Conservation (phyloP, 1,284 basidiomycete genomes). For the Cutaneotrichosporon sp. region DNA sequence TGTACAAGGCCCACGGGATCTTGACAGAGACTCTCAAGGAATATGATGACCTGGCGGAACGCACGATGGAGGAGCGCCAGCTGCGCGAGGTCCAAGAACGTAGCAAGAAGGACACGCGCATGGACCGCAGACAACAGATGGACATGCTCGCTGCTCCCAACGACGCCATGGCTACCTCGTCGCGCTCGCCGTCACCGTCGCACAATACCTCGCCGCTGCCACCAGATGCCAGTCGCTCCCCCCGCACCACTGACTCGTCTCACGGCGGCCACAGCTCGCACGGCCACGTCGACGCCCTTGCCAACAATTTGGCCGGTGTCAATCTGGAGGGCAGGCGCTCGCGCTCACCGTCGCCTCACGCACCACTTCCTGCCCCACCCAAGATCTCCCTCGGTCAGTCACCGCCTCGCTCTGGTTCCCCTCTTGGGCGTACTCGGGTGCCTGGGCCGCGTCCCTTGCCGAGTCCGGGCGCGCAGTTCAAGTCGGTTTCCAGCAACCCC, state of each 20-base stretch:
- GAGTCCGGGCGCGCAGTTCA: constrained; percentile 26
- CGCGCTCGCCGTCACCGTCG: constrained; percentile 37
- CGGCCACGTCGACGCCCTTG: background rate
- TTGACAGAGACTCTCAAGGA: constrained; percentile 39
- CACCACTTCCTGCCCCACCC: background rate
- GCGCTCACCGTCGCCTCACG: constrained; percentile 34
- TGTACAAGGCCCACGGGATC: constrained; percentile 40
- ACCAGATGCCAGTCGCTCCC: background rate
- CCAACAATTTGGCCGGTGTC: background rate
- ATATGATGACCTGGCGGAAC: constrained; percentile 41
- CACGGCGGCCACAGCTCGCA: constrained; percentile 3
- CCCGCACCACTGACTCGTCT: background rate
- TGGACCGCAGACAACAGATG: constrained; percentile 29
- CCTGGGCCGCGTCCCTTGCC: constrained; percentile 34
- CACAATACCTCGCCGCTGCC: constrained; percentile 5
- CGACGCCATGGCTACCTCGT: constrained; percentile 21
- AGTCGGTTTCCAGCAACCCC: constrained; percentile 9
- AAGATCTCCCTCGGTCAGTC: constrained; percentile 14
- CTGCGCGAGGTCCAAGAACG: constrained; percentile 42
- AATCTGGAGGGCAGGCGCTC: constrained; percentile 15
- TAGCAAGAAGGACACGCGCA: constrained; percentile 45
- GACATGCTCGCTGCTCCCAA: constrained; percentile 17
- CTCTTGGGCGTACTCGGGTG: constrained; percentile 24
- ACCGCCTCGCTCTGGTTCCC: constrained; percentile 27
- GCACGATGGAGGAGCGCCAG: constrained; percentile 38